Evolutionary conservation across 768 basidiomycete genomes (phyloP).

Genomic region (Boletellus sp.): DNA sequence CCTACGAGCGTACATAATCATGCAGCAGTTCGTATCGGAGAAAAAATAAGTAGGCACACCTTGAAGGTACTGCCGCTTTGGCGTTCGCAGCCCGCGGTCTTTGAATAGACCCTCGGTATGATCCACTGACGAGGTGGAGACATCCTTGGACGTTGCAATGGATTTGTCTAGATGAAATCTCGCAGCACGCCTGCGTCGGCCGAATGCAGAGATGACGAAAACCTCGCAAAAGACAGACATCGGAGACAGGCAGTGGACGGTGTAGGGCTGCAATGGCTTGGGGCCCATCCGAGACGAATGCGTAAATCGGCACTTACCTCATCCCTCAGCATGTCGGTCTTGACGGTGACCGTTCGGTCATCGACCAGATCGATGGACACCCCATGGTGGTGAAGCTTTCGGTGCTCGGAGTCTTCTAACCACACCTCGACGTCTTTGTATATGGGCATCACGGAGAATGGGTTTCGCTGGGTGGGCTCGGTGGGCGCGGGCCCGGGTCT

Average conservation of each 20-base stretch:
- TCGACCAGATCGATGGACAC: constrained; percentile 11
- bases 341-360: constrained; percentile 9
- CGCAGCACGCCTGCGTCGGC: constrained; percentile 7
- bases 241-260: constrained; percentile 14
- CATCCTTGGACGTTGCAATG: neutral
- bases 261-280: constrained; percentile 6
- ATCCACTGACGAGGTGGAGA: constrained; percentile 3
- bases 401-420: constrained; percentile 14
- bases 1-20: neutral
- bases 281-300: neutral
- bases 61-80: neutral
- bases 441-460: constrained; percentile 11
- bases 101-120: neutral
- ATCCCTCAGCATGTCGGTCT: constrained; percentile 6
- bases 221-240: constrained; percentile 17
- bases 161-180: constrained; percentile 13
- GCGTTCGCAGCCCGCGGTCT: constrained; percentile 8
- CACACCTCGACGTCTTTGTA: constrained; percentile 16
- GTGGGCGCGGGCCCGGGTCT: neutral
- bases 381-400: constrained; percentile 1
- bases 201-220: neutral
- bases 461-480: neutral
- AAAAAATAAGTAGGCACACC: neutral
- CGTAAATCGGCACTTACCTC: constrained; percentile 5
- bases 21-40: neutral